Evolutionary conservation across 75 land plant genomes (phyloP).

Genomic region (Picea glauca): DNA sequence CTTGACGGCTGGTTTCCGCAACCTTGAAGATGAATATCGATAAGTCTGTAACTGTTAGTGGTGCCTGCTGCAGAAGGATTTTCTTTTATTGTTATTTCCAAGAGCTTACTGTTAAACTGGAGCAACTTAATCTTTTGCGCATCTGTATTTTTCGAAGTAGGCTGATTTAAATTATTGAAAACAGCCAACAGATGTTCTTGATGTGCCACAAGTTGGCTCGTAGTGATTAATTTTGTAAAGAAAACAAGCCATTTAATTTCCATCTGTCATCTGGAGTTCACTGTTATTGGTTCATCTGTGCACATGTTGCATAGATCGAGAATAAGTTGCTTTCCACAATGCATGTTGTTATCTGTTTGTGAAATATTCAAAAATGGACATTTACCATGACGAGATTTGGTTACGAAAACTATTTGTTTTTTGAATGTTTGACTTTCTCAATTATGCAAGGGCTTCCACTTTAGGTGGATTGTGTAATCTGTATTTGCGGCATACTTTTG

Average conservation of each 20-base stretch:
- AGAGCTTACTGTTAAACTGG: not conserved
- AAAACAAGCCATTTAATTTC: not conserved
- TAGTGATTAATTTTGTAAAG: conserved; percentile 5
- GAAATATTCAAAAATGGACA: not conserved
- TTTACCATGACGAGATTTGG: not conserved
- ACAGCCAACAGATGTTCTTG: not conserved
- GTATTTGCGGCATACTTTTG: too few relatives aligned
- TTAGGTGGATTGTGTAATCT: too few relatives aligned
- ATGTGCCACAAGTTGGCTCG: not conserved
- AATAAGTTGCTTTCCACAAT: not conserved
- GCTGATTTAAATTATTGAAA: conserved; percentile 1
- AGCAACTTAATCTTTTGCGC: not conserved
- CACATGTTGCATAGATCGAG: not conserved
- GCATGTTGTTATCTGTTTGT: not conserved
- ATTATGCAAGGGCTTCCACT: too few relatives aligned
- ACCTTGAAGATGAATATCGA: conserved; percentile 89
- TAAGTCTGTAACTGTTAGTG: conserved; percentile 5
- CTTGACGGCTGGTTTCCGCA: conserved; percentile 79
- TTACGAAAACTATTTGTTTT: not conserved
- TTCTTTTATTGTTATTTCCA: not conserved
- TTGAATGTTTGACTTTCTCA: too few relatives aligned
- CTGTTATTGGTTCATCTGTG: not conserved
- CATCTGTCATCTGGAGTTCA: not conserved
- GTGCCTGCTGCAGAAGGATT: not conserved
- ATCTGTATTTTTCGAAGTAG: not conserved